Evolutionary conservation across 768 basidiomycete species (phyloP).

Genomic region (Leccinum disarticulatum): DNA sequence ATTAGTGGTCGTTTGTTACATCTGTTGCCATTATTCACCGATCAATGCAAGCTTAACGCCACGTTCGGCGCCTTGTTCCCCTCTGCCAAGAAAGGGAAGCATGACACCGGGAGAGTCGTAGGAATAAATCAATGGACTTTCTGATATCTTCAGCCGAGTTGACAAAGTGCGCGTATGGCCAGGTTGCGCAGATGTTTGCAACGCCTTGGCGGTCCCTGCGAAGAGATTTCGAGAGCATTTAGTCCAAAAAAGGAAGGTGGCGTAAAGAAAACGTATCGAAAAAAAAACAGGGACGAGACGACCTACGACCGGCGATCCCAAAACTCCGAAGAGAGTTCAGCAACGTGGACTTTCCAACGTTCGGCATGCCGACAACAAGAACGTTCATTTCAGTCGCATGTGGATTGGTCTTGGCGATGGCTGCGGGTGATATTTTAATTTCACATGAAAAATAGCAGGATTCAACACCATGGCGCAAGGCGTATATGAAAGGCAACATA

Average conservation of each 20-base stretch:
- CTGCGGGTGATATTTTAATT: constrained; percentile 36
- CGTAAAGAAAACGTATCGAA: not conserved
- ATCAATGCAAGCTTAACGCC: constrained; percentile 93
- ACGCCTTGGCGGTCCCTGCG: constrained; percentile 79
- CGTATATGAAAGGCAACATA: constrained; percentile 42
- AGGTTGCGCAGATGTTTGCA: constrained; percentile 85
- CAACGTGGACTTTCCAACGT: constrained; percentile 95
- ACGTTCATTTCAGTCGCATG: constrained; percentile 81
- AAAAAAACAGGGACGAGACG: constrained; percentile 3
- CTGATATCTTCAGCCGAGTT: constrained; percentile 80
- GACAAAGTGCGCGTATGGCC: constrained; percentile 89
- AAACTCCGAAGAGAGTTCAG: constrained; percentile 86
- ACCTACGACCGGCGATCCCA: constrained; percentile 85
- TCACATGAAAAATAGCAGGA: not conserved
- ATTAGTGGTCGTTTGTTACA: not conserved
- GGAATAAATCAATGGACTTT: constrained; percentile 84
- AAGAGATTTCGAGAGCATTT: constrained; percentile 1
- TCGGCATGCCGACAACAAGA: constrained; percentile 97
- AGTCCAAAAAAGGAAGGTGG: constrained; percentile 2
- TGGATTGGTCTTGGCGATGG: constrained; percentile 66
- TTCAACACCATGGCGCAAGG: not conserved
- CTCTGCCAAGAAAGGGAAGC: constrained; percentile 90
- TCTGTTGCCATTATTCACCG: constrained; percentile 52
- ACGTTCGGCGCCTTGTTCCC: constrained; percentile 82
- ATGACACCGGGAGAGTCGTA: constrained; percentile 97